Evolutionary conservation across 2,329 filamentous ascomycete species (phyloP).

Genomic region (Pseudophaeomoniella oleicola): DNA sequence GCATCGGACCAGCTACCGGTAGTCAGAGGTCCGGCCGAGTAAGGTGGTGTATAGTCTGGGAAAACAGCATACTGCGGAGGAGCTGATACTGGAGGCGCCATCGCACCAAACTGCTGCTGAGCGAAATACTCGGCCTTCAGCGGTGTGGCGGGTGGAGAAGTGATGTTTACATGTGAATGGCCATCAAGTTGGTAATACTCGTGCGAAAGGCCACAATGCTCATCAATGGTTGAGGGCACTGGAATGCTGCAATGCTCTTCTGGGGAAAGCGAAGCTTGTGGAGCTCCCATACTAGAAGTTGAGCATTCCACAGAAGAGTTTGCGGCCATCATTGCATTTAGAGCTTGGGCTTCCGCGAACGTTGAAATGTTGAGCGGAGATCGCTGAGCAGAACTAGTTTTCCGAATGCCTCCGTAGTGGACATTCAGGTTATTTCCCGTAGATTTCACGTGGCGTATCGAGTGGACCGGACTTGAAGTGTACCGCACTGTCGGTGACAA

Average conservation of each 20-base stretch:
- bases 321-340: slow-evolving; percentile 14
- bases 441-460: slow-evolving; percentile 30
- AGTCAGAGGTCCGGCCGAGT: slow-evolving; percentile 22
- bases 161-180: slow-evolving; percentile 16
- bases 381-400: slow-evolving; percentile 28
- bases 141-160: slow-evolving; percentile 30
- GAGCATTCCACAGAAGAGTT: slow-evolving; percentile 14
- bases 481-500: slow-evolving; percentile 24
- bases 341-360: slow-evolving; percentile 27
- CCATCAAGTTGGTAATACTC: slow-evolving; percentile 3
- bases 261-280: slow-evolving; percentile 28
- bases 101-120: slow-evolving; percentile 20
- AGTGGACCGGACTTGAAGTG: slow-evolving; percentile 19
- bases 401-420: slow-evolving; percentile 30
- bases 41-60: slow-evolving; percentile 22
- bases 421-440: slow-evolving; percentile 26
- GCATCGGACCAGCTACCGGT: slow-evolving; percentile 27
- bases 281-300: slow-evolving; percentile 21
- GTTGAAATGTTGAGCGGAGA: slow-evolving; percentile 31
- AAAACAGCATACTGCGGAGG: slow-evolving; percentile 27
- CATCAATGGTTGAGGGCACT: neutral
- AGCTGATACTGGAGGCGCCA: slow-evolving; percentile 25
- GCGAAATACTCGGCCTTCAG: slow-evolving; percentile 22
- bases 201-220: neutral
- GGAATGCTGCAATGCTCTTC: slow-evolving; percentile 9